These are phyloP conservation scores for Carallia brachiata DNA, from an alignment of 345 rosid species.

Conservation along the genomic window DNA sequence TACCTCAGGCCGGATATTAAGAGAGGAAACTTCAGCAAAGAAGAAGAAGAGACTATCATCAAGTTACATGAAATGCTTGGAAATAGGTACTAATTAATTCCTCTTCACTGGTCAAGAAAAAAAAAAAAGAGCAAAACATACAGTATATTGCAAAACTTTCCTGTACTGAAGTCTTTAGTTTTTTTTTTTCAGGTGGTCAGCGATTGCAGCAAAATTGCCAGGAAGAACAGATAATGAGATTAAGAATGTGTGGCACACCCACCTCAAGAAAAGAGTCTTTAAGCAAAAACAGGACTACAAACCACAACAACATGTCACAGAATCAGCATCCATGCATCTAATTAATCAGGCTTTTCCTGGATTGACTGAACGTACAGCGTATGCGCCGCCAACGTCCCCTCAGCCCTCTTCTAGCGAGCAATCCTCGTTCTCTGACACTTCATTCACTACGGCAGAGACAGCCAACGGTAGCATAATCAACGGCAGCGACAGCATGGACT, in stretches of 20 bases:
- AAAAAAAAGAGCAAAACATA: no score
- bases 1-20: slow-evolving; percentile 76
- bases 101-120: no score
- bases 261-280: slow-evolving; percentile 65
- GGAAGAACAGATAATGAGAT: slow-evolving; percentile 95
- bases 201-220: slow-evolving; percentile 71
- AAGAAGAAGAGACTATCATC: slow-evolving; percentile 77
- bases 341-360: not conserved
- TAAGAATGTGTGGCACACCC: slow-evolving; percentile 91
- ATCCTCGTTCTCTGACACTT: slow-evolving; percentile 40
- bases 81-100: slow-evolving; percentile 45
- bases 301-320: slow-evolving; percentile 18
- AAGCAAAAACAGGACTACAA: slow-evolving; percentile 33
- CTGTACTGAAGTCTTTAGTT: not conserved
- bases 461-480: slow-evolving; percentile 14
- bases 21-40: slow-evolving; percentile 72
- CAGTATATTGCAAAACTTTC: not conserved
- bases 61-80: slow-evolving; percentile 66
- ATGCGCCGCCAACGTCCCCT: slow-evolving; percentile 31
- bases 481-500: slow-evolving; percentile 17
- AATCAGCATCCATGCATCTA: slow-evolving; percentile 21
- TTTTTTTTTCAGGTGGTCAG: slow-evolving; percentile 63
- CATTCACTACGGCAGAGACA: slow-evolving; percentile 19
- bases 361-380: not conserved
- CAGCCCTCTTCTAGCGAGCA: slow-evolving; percentile 50